Conservation (phyloP, 805 yeast genomes). For the Monosporozyma aquatica region DNA sequence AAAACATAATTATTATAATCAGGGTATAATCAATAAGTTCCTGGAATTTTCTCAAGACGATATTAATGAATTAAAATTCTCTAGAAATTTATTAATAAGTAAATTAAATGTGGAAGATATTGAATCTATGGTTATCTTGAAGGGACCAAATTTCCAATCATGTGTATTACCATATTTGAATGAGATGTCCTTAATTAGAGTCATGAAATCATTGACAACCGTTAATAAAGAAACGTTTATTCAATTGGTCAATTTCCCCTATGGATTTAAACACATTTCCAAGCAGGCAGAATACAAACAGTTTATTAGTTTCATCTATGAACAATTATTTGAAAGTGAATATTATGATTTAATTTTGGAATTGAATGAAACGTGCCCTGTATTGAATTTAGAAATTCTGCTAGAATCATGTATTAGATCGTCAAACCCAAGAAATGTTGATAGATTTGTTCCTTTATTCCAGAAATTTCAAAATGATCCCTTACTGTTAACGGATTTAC, state of each 20-base stretch:
- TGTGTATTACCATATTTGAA: slow-evolving; percentile 16
- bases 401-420: slow-evolving; percentile 21
- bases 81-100: slow-evolving; percentile 16
- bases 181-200: slow-evolving; percentile 19
- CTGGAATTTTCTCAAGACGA: slow-evolving; percentile 10
- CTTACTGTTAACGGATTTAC: slow-evolving; percentile 6
- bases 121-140: slow-evolving; percentile 6
- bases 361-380: slow-evolving; percentile 22
- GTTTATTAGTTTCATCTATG: slow-evolving; percentile 18
- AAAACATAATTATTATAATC: slow-evolving; percentile 12
- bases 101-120: slow-evolving; percentile 7
- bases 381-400: slow-evolving; percentile 17
- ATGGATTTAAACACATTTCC: slow-evolving; percentile 22
- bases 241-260: slow-evolving; percentile 20
- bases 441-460: slow-evolving; percentile 12
- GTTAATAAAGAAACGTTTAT: slow-evolving; percentile 8
- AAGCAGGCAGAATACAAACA: slow-evolving; percentile 23
- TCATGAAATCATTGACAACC: slow-evolving; percentile 11
- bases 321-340: slow-evolving; percentile 12
- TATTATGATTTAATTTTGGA: slow-evolving; percentile 14
- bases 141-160: slow-evolving; percentile 6
- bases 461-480: slow-evolving; percentile 11
- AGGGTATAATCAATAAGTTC: slow-evolving; percentile 15
- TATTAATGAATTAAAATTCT: slow-evolving; percentile 13
- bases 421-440: slow-evolving; percentile 12